Evolutionary conservation across 768 basidiomycete genomes (phyloP), one percentile per base, ranked within the genome.

Genomic region (Pleurotus djamor): DNA sequence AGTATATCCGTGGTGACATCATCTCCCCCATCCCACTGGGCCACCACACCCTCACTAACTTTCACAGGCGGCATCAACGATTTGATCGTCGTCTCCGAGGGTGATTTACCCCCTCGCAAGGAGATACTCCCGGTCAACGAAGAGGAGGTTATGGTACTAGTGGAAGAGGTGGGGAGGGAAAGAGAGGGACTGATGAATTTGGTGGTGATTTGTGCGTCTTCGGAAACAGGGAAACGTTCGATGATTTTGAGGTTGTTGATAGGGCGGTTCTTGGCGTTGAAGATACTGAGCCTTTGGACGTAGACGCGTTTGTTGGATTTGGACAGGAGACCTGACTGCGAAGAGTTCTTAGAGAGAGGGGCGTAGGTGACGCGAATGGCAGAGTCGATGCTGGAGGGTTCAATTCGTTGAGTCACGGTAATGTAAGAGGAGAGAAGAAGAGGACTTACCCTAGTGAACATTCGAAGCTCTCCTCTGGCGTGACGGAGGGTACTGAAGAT

Each of bases 381-480:
- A 2, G 75, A 73, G 59, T 78, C 78, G 16, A 78, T 52, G 3
- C 77, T 79, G 50, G 47, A 9, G n/a, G n/a, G n/a, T n/a, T n/a
- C n/a, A 3, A 47, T 8, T 41, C 16, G n/a, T n/a, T n/a, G n/a
- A n/a, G n/a, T n/a, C n/a, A n/a, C n/a, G n/a, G n/a, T n/a, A n/a
- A n/a, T n/a, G n/a, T n/a, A n/a, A n/a, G n/a, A n/a, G n/a, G n/a
- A n/a, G n/a, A n/a, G n/a, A n/a, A n/a, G n/a, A n/a, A n/a, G n/a
- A n/a, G n/a, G n/a, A n/a, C 74, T 13, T 64, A 79, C 79, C 79
- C 79, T 16, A 81, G 73, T 5, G 77, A 71, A 66, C 76, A 80
- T 48, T 77, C 75, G 58, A 81, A 81, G 34, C 64, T 76, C 60
- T 81, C 79, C 41, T 75, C 68, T 5, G 78, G 76, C 47, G 75